Evolutionary conservation across 179 eudicot species (phyloP), one percentile per base, ranked within the genome.

Genomic region (Amaranthus tricolor): DNA sequence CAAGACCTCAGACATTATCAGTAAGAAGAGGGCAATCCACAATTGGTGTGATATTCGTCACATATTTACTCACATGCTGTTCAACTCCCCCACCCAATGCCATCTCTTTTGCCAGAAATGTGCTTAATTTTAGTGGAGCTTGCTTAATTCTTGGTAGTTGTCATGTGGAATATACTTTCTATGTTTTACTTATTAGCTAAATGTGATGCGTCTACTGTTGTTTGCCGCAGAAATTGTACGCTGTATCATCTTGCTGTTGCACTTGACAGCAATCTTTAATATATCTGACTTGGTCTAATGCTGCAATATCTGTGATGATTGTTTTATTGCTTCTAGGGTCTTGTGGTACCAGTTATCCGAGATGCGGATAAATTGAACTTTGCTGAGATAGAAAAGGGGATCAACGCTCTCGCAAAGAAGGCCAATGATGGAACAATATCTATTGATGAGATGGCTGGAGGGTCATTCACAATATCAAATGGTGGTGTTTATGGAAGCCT

Each of bases 401-500:
- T 96, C 43, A 96, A 91, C 80, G 72, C 68, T 50, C 97, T 96
- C 74, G 99, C 97, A 55, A 96, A 93, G 88, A 93, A 91, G 87
- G 99, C 99, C 66, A 79, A 4, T 78, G 85, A 83, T 76, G 98
- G 99, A 78, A 86, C 93, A 43, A 88, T 95, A 77, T 95, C 99
- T 40, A 89, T 96, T 73, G 98, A 96, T 66, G 98, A 96, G 84
- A 96, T 96, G 99, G 95, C 99, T 70, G 98, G 98, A 76, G 98
- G 99, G 59, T 84, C 98, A 50, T 93, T 96, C 78, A 96, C 99
- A 53, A 91, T 96, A 77, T 96, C 99, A 7, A 93, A 96, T 80
- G 99, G 99, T 52, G 99, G 98, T 78, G 99, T 96, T 59, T 96
- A 96, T 84, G 99, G 99, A 82, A 93, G 98, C 82, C 92, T 96